Base-by-base conservation (phyloP, 2,329 filamentous ascomycete species). In the Venturia pyrina region DNA sequence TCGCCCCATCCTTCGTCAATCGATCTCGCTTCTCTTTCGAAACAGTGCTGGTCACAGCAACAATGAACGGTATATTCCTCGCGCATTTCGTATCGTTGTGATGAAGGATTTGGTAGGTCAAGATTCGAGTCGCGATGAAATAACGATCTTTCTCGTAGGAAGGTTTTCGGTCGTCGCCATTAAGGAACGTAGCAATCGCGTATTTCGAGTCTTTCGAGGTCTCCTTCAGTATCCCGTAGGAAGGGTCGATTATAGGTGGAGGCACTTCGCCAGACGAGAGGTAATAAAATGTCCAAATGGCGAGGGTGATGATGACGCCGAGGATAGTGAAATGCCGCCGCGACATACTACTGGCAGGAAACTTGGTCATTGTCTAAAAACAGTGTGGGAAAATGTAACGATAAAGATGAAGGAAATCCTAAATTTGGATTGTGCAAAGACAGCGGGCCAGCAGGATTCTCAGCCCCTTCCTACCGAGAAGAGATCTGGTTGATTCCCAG, bases 91-190 rank as follows among this genome's bases (percentile, higher is more conserved):
- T 67, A n/a, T 34, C 28, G 17, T 65, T 59, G 8, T 53, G 21
- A 32, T 66, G 53, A 19, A 67, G 65, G 59, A 67, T 57, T 59
- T 67, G 66, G 44, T 66, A 67, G 15, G 64, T 46, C 28, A 67
- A 65, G 21, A 67, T 46, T 15, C 66, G 66, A 37, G 64, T 53
- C 17, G 66, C 66, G 24, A 59, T 50, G n/a, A 67, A 66, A 21
- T 67, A 67, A 17, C 28, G 32, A 53, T 67, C 66, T 53, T 64
- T 40, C n/a, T 59, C 53, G 28, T 59, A 59, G 6, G 53, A 11
- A 37, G 53, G 53, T 11, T 59, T 59, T 59, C 53, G 40, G 53
- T 37, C 32, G 28, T 59, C 53, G 53, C 53, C 53, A 59, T 59
- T 59, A 19, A 62, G 60, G 40, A 62, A 62, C 8, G 60, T 62